A percentile compares a stretch with the other conserved stretches of the same genome.
phyloP scores from a whole-genome alignment of 2,329 filamentous ascomycete species.

The Didymella glomerata region DNA sequence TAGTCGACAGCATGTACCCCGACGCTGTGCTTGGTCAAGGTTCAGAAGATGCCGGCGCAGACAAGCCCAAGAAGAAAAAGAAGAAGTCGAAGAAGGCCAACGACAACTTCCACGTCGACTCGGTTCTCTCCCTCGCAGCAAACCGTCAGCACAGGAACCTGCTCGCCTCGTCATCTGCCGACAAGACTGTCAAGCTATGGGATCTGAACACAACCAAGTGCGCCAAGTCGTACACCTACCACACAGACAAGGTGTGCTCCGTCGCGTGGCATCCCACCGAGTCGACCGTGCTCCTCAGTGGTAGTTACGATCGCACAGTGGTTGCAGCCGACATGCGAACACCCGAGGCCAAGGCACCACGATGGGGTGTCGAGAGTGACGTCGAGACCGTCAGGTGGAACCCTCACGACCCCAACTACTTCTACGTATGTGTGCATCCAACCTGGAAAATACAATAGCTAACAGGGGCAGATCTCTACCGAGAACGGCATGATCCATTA shows the following conservation, averaged over 20 bases:
- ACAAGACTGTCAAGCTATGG: slow-evolving; percentile 98
- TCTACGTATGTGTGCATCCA: slow-evolving; percentile 70
- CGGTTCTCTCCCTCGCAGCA: slow-evolving; percentile 87
- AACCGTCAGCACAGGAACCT: slow-evolving; percentile 95
- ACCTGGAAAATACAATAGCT: slow-evolving; percentile 19
- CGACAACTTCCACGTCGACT: slow-evolving; percentile 91
- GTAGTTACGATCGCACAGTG: slow-evolving; percentile 93
- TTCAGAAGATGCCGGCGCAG: slow-evolving; percentile 58
- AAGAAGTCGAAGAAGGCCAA: slow-evolving; percentile 91
- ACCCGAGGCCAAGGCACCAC: slow-evolving; percentile 79
- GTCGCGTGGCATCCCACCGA: slow-evolving; percentile 91
- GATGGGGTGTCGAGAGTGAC: slow-evolving; percentile 95
- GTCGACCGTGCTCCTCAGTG: slow-evolving; percentile 87
- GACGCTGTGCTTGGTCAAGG: slow-evolving; percentile 90
- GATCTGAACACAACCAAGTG: slow-evolving; percentile 91
- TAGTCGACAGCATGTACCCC: slow-evolving; percentile 97
- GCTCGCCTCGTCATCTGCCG: slow-evolving; percentile 91
- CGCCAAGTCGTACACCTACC: slow-evolving; percentile 93
- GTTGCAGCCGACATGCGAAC: slow-evolving; percentile 97
- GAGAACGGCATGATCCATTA: slow-evolving; percentile 92
- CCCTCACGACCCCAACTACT: slow-evolving; percentile 89
- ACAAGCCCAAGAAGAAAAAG: slow-evolving; percentile 81
- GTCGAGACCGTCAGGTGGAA: slow-evolving; percentile 95
- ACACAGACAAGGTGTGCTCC: slow-evolving; percentile 98
- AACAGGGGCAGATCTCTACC: slow-evolving; percentile 67